These are phyloP conservation scores for Tetradesmus lagerheimii DNA, from an alignment of 139 green algal genomes.

Conservation along the genomic window DNA sequence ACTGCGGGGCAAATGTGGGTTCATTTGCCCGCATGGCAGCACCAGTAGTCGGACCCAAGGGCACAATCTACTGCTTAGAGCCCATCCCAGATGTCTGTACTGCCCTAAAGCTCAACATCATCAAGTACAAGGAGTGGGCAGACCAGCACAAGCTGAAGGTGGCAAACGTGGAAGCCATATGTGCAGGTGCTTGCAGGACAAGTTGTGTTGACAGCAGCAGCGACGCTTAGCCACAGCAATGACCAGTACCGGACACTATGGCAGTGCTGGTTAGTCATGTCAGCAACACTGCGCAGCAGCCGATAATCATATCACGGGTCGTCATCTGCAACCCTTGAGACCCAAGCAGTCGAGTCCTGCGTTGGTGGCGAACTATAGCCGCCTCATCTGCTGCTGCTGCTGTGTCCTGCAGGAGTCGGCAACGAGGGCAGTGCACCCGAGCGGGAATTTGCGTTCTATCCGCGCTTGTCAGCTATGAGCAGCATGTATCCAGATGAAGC, in stretches of 20 bases:
- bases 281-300: background rate
- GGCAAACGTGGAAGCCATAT: conserved; percentile 11
- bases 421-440: conserved; percentile 17
- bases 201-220: background rate
- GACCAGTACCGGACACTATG: background rate
- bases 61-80: conserved; percentile 31
- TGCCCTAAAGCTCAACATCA: conserved; percentile 41
- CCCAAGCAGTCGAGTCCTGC: too few relatives aligned
- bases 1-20: conserved; percentile 48
- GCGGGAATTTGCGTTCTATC: conserved; percentile 49
- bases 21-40: conserved; percentile 50
- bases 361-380: too few relatives aligned
- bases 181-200: conserved; percentile 29
- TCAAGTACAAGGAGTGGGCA: conserved; percentile 39
- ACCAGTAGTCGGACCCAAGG: conserved; percentile 10
- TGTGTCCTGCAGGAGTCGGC: conserved; percentile 26
- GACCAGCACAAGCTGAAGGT: background rate
- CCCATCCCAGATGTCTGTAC: conserved; percentile 28
- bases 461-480: conserved; percentile 42
- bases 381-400: background rate
- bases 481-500: conserved; percentile 52
- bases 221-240: background rate
- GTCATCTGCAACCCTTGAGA: too few relatives aligned
- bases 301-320: background rate
- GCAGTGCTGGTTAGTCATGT: background rate